Base-by-base conservation (phyloP, 768 basidiomycete genomes). In the Cubamyces sp. region DNA sequence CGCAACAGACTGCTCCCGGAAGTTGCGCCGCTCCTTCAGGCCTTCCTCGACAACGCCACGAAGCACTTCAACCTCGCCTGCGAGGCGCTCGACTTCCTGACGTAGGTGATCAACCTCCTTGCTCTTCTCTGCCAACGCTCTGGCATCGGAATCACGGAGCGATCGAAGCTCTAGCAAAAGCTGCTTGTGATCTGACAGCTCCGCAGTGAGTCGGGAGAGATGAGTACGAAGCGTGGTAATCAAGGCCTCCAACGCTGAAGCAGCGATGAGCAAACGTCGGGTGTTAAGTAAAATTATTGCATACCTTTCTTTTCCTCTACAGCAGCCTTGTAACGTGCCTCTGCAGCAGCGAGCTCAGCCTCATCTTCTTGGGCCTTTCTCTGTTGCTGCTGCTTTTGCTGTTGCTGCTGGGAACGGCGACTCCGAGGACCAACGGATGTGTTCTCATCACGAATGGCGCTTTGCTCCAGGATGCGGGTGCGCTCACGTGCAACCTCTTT, bases 301-400 rank as follows among this genome's bases (percentile, higher is more conserved):
- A 11, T 52, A 94, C 93, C 92, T 80, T 92, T 92, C 73, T 95
- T 95, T 73, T 95, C 93, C 63, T 92, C 89, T 0, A 96, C 90
- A 5, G 85, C 89, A 65, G 91, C 88, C 59, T 82, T 81, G 66
- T 94, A 93, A 54, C 87, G 77, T 50, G 59, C 75, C 64, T 70
- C 73, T 51, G 71, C 57, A 7, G 43, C 52, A 23, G 48, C 47
- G 26, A 80, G 45, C 15, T 80, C 76, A 50, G 77, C 75, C 11
- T 77, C 78, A 43, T 78, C 80, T 25, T 72, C 37, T 58, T 57
- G 57, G 71, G 74, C 37, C 66, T 68, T 9, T 71, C 76, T 28
- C n/a, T 40, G 70, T 69, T 28, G 73, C 23, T 50, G 48, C 34
- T 34, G 34, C 34, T 34, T 34, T 25, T 62, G 60, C 11, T 54